Conservation (phyloP, 1,284 basidiomycete genomes). For the Apiotrichum laibachii region DNA sequence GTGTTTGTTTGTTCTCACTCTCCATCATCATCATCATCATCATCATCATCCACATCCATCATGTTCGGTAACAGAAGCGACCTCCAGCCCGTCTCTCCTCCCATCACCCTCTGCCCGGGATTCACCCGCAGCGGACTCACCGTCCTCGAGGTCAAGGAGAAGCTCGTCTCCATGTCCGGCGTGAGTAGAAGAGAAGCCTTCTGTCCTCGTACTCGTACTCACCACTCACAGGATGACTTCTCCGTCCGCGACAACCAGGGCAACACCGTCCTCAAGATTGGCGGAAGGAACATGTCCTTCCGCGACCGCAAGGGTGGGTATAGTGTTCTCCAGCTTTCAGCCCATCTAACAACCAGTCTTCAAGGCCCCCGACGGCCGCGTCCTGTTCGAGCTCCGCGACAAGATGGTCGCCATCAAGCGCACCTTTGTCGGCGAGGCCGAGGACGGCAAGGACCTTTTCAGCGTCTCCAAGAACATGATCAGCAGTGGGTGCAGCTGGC, state of each 20-base stretch:
- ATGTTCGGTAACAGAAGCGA: too few relatives aligned
- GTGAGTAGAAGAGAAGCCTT: too few relatives aligned
- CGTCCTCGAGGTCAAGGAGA: too few relatives aligned
- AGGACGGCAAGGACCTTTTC: not conserved
- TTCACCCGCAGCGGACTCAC: too few relatives aligned
- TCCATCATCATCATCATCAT: too few relatives aligned
- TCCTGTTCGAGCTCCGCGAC: not conserved
- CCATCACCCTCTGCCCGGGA: too few relatives aligned
- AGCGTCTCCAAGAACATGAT: not conserved
- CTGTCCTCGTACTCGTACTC: too few relatives aligned
- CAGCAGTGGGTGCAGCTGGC: not conserved
- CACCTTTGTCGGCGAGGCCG: not conserved
- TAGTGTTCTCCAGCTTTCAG: not conserved
- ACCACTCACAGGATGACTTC: not conserved
- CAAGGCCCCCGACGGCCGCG: not conserved
- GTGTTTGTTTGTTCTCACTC: too few relatives aligned
- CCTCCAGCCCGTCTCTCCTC: too few relatives aligned
- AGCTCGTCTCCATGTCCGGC: too few relatives aligned
- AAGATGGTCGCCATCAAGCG: not conserved
- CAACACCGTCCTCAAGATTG: constrained; percentile 4
- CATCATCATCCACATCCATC: too few relatives aligned
- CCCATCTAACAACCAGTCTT: not conserved
- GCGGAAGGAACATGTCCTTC: constrained; percentile 4
- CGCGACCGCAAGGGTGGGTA: constrained; percentile 16
- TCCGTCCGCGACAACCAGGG: not conserved